phyloP scores from a whole-genome alignment of 2,329 filamentous ascomycete genomes.

The Pseudogymnoascus sp. region DNA sequence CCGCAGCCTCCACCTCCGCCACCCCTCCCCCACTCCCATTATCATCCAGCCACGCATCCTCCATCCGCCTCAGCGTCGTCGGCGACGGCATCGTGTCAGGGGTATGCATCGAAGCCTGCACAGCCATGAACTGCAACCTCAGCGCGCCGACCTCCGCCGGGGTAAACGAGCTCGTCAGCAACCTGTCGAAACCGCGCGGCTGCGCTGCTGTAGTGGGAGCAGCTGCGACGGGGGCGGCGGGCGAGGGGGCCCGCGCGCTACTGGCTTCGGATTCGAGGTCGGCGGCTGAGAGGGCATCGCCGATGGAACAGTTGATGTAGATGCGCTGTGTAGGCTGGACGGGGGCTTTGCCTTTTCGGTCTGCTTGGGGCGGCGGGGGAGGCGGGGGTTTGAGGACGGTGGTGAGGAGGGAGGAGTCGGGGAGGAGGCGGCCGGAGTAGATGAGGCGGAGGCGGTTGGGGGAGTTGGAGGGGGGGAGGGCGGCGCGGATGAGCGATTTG shows the following conservation, averaged over 20 bases:
- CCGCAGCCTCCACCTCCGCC: slow-evolving; percentile 30
- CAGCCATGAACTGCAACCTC: slow-evolving; percentile 78
- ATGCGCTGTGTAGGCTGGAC: slow-evolving; percentile 43
- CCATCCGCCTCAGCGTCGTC: slow-evolving; percentile 64
- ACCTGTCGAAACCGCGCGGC: slow-evolving; percentile 78
- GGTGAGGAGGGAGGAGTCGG: slow-evolving; percentile 61
- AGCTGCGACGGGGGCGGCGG: slow-evolving; percentile 10
- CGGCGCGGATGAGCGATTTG: slow-evolving; percentile 70
- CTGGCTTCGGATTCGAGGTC: slow-evolving; percentile 62
- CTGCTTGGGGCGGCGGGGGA: slow-evolving; percentile 34
- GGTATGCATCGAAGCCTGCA: slow-evolving; percentile 73
- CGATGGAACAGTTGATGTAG: slow-evolving; percentile 91
- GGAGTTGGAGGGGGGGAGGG: slow-evolving; percentile 54
- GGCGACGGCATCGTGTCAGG: slow-evolving; percentile 83
- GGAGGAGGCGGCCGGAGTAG: slow-evolving; percentile 76
- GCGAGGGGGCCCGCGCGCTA: slow-evolving; percentile 18
- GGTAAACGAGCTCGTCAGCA: slow-evolving; percentile 74
- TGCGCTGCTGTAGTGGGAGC: slow-evolving; percentile 35
- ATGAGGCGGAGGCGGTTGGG: slow-evolving; percentile 76
- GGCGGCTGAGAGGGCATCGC: slow-evolving; percentile 56
- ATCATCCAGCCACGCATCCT: slow-evolving; percentile 85
- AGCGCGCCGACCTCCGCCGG: slow-evolving; percentile 74
- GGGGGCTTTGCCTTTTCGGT: slow-evolving; percentile 49
- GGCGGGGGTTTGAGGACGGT: slow-evolving; percentile 57
- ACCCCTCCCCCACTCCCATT: slow-evolving; percentile 37